Evolutionary conservation across 345 rosid species (phyloP), one percentile per base, ranked within the genome.

Genomic region (Rubroshorea leprosula): DNA sequence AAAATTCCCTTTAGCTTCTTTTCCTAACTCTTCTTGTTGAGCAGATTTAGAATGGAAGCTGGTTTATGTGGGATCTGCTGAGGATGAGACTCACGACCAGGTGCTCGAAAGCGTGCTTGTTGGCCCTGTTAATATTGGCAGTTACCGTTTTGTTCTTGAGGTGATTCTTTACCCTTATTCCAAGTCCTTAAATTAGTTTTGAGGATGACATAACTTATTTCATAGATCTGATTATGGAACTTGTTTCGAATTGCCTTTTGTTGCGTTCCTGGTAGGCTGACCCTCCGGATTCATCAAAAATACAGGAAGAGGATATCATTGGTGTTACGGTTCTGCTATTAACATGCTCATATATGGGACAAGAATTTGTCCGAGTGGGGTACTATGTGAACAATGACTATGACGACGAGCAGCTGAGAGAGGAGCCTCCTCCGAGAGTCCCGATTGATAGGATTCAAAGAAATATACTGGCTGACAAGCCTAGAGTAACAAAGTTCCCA

Each of bases 311-410:
- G 75, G 96, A 90, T 58, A 85, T 90, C 31, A 81, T 87, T 23
- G 97, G 97, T 9, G 96, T 87, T 19, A 90, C 94, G 4, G 96
- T 90, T 24, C 75, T 90, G 50, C 69, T 90, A 43, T 61, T 90
- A 65, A 90, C 97, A 1, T 90, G 97, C 66, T 90, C 96, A 0
- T 90, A 87, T 69, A 72, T 80, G 70, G 96, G 88, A 50, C 96
- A 90, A 58, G 97, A 87, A 64, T 87, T 87, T 67, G 64, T 87
- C 38, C 72, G 97, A 50, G 97, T 90, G 49, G 97, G 96, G 1
- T 90, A 90, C 72, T 87, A 90, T 5, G 89, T 90, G 69, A 87
- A 87, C 83, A 84, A 84, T 43, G 90, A 84, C 59, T 84, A 81
- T 19, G 90, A 79, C 45, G 90, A 81, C 4, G 90, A 84, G 65